Evolutionary conservation across 129 eudicot genomes (phyloP), one percentile per base, ranked within the genome.

Genomic region (Ambrosia artemisiifolia): DNA sequence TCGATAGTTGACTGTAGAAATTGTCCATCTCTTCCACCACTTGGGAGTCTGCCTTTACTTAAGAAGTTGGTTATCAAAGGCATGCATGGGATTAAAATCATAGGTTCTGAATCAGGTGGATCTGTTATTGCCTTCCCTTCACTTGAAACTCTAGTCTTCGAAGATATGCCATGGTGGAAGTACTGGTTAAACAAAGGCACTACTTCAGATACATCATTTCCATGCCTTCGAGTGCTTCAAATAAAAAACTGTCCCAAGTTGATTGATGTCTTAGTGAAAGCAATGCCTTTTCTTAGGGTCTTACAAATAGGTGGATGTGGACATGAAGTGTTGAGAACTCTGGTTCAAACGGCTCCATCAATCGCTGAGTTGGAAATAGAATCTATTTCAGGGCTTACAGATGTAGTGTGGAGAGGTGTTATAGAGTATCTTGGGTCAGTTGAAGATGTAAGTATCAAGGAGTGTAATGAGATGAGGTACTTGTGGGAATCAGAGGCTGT

Each of bases 51-150:
- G 11, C 10, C 44, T 3, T 62, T 11, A 13, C 67, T 34, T 32
- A 62, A 62, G 44, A 7, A 34, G 67, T 14, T 62, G 67, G 2
- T 62, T 12, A 62, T 62, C 2, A 7, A 11, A 62, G 46, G 18
- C 20, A 14, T 33, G 67, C 3, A 4, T 14, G 12, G 13, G 67
- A 44, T 62, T 12, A 32, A 62, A 62, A 11, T 13, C 10, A 5
- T 62, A 13, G 67, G 44, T 35, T 2, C 20, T 0, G 5, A 14
- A 19, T 62, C 34, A n/a, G 11, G 5, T 62, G 67, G 67, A 46
- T 32, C 42, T 33, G n/a, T n/a, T n/a, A n/a, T n/a, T n/a, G 67
- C 67, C 1, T 62, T 62, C 67, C 67, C 67, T 62, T 62, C 67
- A 32, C 67, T 62, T 62, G 55, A 65, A 65, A 18, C 1, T 43